Base-by-base conservation (phyloP, 768 basidiomycete species). In the Boletus edulis region DNA sequence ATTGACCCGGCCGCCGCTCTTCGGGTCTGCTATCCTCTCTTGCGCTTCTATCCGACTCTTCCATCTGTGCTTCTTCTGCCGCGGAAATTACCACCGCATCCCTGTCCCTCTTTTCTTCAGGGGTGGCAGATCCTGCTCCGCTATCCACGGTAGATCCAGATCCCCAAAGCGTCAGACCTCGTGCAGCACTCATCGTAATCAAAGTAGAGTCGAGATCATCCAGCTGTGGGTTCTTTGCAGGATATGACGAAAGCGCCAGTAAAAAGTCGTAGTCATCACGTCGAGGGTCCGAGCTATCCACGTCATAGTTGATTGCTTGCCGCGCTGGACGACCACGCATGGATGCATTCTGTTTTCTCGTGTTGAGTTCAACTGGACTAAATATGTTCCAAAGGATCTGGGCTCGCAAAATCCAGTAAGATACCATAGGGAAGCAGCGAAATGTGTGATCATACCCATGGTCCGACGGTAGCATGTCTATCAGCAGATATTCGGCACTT, bases 201-300 rank as follows among this genome's bases (percentile, higher is more conserved):
- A 74, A 63, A 2, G 52, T 70, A 31, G 84, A 82, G 54, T 76
- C 67, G 13, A 87, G 69, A 64, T 82, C 76, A 22, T 73, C 75
- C 54, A 81, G 62, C 35, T 70, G 71, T 27, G 70, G 66, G 20
- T 75, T 61, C 59, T 73, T 75, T 31, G 74, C 76, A 54, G 75
- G 76, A 40, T 74, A 67, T 7, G 72, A 72, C 27, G 81, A 73
- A 46, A 74, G 69, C 41, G 72, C 69, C 35, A 63, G 67, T 52
- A 84, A 57, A 63, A 81, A 83, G 57, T 83, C 82, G 58, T 84
- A 86, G 51, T 80, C 76, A 50, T 79, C 75, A 5, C 59, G 66
- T 27, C 67, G 63, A 58, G 65, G 55, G 51, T 66, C 58, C n/a
- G 34, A 15, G 39, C n/a, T 41, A 17, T 58, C 39, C 24, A 31